phyloP scores from a whole-genome alignment of 164 flowering plant genomes.

The Paratinospora sagittata region DNA sequence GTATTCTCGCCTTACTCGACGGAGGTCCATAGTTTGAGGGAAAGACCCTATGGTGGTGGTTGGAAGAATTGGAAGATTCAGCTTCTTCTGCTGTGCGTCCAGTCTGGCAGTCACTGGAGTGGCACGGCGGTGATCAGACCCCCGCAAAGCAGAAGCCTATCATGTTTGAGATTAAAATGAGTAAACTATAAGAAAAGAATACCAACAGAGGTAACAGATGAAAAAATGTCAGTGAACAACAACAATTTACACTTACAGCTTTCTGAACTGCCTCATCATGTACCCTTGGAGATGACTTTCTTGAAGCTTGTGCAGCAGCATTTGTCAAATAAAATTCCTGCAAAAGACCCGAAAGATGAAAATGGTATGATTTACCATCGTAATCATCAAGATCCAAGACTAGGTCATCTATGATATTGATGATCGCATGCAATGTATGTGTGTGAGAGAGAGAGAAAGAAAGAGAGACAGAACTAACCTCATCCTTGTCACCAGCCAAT shows the following conservation, averaged over 20 bases:
- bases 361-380: not conserved
- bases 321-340: constrained; percentile 17
- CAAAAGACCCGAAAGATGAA: not conserved
- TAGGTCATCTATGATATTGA: too few species aligned
- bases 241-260: constrained; percentile 12
- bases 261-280: constrained; percentile 22
- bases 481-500: constrained; percentile 26
- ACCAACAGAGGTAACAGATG: too few species aligned
- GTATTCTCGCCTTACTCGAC: constrained; percentile 78
- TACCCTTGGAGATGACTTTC: constrained; percentile 20
- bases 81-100: constrained; percentile 68
- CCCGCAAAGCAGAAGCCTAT: constrained; percentile 76
- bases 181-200: too few species aligned
- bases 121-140: constrained; percentile 69
- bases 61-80: constrained; percentile 64
- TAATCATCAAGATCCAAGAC: too few species aligned
- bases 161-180: too few species aligned
- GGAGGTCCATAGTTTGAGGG: constrained; percentile 74
- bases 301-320: constrained; percentile 19
- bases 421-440: not conserved
- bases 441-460: too few species aligned
- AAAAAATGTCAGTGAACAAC: not conserved
- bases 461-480: constrained; percentile 8
- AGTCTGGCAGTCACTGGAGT: constrained; percentile 64
- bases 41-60: constrained; percentile 80